Base-by-base conservation (phyloP, 805 yeast genomes). In the Starmerella riodocensis region DNA sequence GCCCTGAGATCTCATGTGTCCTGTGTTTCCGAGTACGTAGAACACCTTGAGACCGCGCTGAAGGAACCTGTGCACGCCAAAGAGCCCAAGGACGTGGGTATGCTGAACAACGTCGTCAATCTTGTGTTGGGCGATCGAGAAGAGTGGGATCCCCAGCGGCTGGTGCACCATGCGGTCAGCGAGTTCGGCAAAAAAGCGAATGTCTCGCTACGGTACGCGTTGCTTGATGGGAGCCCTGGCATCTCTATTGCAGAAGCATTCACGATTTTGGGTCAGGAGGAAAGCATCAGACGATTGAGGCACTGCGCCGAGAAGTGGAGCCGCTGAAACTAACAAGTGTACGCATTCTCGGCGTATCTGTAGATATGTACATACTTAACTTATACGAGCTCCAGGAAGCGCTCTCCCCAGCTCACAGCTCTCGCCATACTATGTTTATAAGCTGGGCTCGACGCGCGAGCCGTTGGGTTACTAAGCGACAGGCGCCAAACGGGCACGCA, bases 181-280 rank as follows among this genome's bases (percentile, higher is more conserved):
- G 24, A 39, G 14, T 32, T 27, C 31, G 25, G 48, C 16, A 50
- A 52, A 33, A 50, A 48, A 29, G 57, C 80, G 1, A 79, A 72
- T 53, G 73, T 71, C 49, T 51, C 74, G 0, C 51, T 81, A 12
- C 63, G 95, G 41, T 76, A 65, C 47, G 86, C 86, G 0, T 54
- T 84, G 19, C 67, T 82, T 12, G 93, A 82, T 0, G 71, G 76
- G 6, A 64, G 64, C 4, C 67, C 93, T 0, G 94, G 95, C 0
- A 61, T 78, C 22, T 73, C 74, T 14, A 61, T 85, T 4, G 79
- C 78, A 0, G 60, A 65, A 4, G 59, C 82, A 24, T 53, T 78
- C 16, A 65, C 66, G 0, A 53, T 79, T 7, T 50, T 84, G 14
- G 88, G 55, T 34, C 24, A 23, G 32, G 13, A 59, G 67, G 57